Conservation (phyloP, 441 rosid species). For the Arabidopsis hybrid region DNA sequence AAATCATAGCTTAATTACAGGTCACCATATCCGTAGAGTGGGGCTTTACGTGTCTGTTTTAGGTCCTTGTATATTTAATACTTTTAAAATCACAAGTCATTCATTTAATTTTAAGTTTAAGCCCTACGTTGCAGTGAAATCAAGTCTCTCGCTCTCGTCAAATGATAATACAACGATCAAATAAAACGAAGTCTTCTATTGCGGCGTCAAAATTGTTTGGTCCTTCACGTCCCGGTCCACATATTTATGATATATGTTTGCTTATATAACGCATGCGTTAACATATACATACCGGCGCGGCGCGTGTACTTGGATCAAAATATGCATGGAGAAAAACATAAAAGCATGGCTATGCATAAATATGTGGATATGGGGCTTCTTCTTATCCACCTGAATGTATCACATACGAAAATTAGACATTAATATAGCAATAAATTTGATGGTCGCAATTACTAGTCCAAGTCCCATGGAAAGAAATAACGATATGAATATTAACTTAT, state of each 20-base stretch:
- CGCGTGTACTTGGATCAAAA: neutral
- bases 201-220: slow-evolving; percentile 44
- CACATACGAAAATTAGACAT: slow-evolving; percentile 19
- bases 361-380: slow-evolving; percentile 16
- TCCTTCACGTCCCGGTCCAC: slow-evolving; percentile 38
- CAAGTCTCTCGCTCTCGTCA: slow-evolving; percentile 3
- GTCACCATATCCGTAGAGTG: slow-evolving; percentile 9
- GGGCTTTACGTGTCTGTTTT: slow-evolving; percentile 27
- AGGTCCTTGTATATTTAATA: slow-evolving; percentile 15
- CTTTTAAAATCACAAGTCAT: neutral
- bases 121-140: slow-evolving; percentile 28
- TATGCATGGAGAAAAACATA: slow-evolving; percentile 10
- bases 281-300: neutral
- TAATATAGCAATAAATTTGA: slow-evolving; percentile 18
- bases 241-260: slow-evolving; percentile 25
- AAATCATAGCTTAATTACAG: too few species aligned
- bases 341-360: neutral
- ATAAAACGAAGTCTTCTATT: slow-evolving; percentile 34
- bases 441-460: slow-evolving; percentile 31
- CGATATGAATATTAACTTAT: neutral
- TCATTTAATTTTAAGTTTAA: slow-evolving; percentile 20
- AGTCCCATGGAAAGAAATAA: slow-evolving; percentile 20
- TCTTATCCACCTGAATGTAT: slow-evolving; percentile 13
- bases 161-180: slow-evolving; percentile 20
- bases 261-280: neutral